phyloP scores from a whole-genome alignment of 1,139 yeast genomes.

The Blastobotrys capitulatus region DNA sequence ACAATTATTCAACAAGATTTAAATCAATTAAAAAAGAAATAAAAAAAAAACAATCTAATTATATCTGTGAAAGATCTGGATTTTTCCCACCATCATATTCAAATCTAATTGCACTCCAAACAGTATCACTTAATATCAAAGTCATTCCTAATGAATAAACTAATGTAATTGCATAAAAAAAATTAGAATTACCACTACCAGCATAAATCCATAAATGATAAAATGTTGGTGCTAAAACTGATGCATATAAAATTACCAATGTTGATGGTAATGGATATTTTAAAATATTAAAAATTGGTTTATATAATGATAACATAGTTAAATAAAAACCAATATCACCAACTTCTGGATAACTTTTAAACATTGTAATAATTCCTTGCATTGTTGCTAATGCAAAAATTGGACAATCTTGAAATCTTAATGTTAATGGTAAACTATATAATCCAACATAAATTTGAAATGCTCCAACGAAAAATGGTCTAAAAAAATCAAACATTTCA shows the following conservation, averaged over 20 bases:
- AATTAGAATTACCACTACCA: slow-evolving; percentile 94
- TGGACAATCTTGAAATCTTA: slow-evolving; percentile 52
- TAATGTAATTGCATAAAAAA: slow-evolving; percentile 88
- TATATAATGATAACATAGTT: slow-evolving; percentile 54
- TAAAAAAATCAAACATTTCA: slow-evolving; percentile 88
- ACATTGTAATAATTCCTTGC: slow-evolving; percentile 61
- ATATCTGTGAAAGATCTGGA: slow-evolving; percentile 23
- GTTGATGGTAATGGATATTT: slow-evolving; percentile 42
- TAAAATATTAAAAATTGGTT: slow-evolving; percentile 36
- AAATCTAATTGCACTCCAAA: slow-evolving; percentile 71
- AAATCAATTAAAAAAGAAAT: neutral
- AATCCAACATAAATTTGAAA: slow-evolving; percentile 72
- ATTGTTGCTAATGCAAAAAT: slow-evolving; percentile 61
- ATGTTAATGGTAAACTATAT: slow-evolving; percentile 67
- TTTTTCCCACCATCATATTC: slow-evolving; percentile 57
- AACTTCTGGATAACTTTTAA: slow-evolving; percentile 85
- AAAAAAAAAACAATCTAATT: neutral
- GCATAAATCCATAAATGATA: slow-evolving; percentile 92
- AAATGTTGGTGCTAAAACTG: slow-evolving; percentile 75
- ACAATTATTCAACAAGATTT: slow-evolving; percentile 13
- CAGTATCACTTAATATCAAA: slow-evolving; percentile 63
- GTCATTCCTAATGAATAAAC: slow-evolving; percentile 73
- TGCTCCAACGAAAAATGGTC: slow-evolving; percentile 74
- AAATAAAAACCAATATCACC: slow-evolving; percentile 74
- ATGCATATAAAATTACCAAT: slow-evolving; percentile 44